Evolutionary conservation across 1,284 basidiomycete species (phyloP), one percentile per base, ranked within the genome.

Genomic region (Fomitopsis betulina): DNA sequence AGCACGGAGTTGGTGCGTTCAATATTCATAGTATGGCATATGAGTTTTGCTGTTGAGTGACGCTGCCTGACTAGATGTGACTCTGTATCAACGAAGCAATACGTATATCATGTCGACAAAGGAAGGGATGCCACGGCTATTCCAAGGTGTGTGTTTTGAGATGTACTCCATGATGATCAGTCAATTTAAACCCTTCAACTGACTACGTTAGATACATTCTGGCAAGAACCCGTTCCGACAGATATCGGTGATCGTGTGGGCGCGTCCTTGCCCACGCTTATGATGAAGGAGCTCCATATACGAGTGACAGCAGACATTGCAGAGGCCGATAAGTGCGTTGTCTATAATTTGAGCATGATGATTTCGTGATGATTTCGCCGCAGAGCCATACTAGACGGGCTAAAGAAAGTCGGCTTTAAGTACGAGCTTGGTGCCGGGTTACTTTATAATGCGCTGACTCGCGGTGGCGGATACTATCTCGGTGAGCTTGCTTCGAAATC

Each of bases 21-120:
- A n/a, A 21, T 19, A 4, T 15, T n/a, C 27, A 19, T 32, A 9
- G 27, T 17, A 10, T n/a, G 54, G 19, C 45, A 33, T 27, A 27
- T 15, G 30, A 49, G 8, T 4, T 15, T 13, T 6, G 12, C 13
- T 13, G 7, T 21, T 47, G 32, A 13, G 12, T 32, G 12, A 10
- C n/a, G 6, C 15, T 6, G 19, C 37, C 39, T 32, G n/a, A n/a
- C n/a, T 35, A 81, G 81, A 82, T 51, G 78, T 84, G 4, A 86
- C 84, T 3, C 82, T 88, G 73, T 79, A 81, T 59, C 87, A 89
- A 69, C 77, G 87, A 27, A 76, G 76, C 33, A 77, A 82, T 3
- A 88, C 84, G 9, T 87, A 84, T 67, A 72, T 89, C 63, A 84
- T 88, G 79, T 77, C 67, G 60, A 79, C 74, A 49, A 77, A 72